These are phyloP conservation scores for Candida xiaguanensis DNA, from an alignment of 805 yeast species.

Conservation along the genomic window DNA sequence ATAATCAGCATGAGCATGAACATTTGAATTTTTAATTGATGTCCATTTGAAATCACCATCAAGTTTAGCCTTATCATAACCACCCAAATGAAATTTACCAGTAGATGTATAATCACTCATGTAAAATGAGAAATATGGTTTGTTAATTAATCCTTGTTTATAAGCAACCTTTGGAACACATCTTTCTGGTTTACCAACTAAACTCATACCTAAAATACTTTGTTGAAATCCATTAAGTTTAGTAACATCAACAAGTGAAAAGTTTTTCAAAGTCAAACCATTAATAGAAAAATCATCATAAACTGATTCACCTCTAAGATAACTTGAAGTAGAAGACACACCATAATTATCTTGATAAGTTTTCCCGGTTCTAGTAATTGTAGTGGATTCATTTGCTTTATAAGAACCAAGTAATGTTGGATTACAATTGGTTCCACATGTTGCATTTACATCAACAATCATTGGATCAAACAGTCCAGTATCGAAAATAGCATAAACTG, in stretches of 20 bases:
- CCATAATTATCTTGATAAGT: background rate
- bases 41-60: slow-evolving; percentile 1
- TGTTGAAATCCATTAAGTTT: slow-evolving; percentile 7
- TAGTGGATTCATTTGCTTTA: background rate
- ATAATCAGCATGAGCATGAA: background rate
- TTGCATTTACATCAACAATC: slow-evolving; percentile 13
- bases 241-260: background rate
- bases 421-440: background rate
- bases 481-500: slow-evolving; percentile 17
- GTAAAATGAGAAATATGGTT: slow-evolving; percentile 1
- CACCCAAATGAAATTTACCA: slow-evolving; percentile 4
- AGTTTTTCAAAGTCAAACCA: background rate
- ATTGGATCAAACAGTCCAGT: slow-evolving; percentile 23
- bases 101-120: background rate
- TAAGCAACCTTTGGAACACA: background rate
- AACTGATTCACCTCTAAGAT: slow-evolving; percentile 11
- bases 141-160: slow-evolving; percentile 2
- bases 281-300: slow-evolving; percentile 17
- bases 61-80: slow-evolving; percentile 1
- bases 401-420: background rate
- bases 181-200: slow-evolving; percentile 18
- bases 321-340: no score
- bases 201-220: slow-evolving; percentile 16
- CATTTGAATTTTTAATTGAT: background rate
- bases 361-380: background rate